Evolutionary conservation across 768 basidiomycete species (phyloP).

Genomic region (Hypholoma sublateritium): DNA sequence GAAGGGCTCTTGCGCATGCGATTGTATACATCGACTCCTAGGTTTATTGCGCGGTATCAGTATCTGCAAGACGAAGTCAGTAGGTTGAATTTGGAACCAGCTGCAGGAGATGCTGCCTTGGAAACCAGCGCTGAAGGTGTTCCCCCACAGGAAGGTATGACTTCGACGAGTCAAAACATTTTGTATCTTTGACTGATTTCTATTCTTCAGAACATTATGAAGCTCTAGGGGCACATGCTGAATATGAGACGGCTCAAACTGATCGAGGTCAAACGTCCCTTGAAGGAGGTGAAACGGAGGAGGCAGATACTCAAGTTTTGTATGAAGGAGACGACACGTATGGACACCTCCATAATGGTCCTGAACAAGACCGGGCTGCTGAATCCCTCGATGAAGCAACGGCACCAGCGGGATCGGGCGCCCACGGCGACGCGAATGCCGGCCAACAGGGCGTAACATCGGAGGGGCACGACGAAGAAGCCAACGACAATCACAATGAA

Average conservation of each 20-base stretch:
- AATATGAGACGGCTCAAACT: not conserved
- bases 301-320: not conserved
- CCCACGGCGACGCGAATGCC: not conserved
- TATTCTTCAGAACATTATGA: not conserved
- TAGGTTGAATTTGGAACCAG: slow-evolving; percentile 17
- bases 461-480: not conserved
- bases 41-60: slow-evolving; percentile 70
- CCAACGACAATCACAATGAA: not conserved
- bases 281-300: not conserved
- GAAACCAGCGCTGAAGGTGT: not conserved
- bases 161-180: not conserved
- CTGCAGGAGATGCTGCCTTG: slow-evolving; percentile 2
- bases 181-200: not conserved
- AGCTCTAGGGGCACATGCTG: not conserved
- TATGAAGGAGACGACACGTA: too few species aligned
- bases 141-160: slow-evolving; percentile 8
- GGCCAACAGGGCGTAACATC: not conserved
- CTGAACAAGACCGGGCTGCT: not conserved
- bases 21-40: slow-evolving; percentile 46
- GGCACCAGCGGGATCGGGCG: not conserved
- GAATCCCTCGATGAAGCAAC: not conserved
- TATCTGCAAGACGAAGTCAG: slow-evolving; percentile 57
- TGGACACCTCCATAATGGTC: too few species aligned
- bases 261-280: not conserved
- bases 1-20: slow-evolving; percentile 63